A percentile compares a stretch with the other conserved stretches of the same genome.
phyloP scores from a whole-genome alignment of 108 stramenopile genomes.

The Mayamaea pseudoterrestris region DNA sequence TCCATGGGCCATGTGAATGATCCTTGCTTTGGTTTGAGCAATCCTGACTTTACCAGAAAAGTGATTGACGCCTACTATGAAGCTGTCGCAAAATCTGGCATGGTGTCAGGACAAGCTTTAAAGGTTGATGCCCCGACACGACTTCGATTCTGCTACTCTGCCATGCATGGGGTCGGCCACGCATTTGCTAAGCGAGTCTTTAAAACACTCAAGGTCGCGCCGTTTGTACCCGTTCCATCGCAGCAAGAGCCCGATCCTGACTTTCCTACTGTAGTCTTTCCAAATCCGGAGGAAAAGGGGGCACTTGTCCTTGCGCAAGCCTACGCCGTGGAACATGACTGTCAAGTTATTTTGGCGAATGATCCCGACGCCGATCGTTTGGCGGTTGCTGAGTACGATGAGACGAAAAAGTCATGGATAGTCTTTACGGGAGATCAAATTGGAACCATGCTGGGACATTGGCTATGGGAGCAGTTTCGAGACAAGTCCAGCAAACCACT shows the following conservation, averaged over 20 bases:
- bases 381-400: conserved; percentile 83
- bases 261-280: conserved; percentile 93
- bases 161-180: conserved; percentile 95
- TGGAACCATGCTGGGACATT: conserved; percentile 80
- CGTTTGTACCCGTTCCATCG: conserved; percentile 54
- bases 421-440: conserved; percentile 96
- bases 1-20: conserved; percentile 14
- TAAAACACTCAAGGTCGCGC: conserved; percentile 60
- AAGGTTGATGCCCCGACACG: conserved; percentile 2
- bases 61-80: conserved; percentile 48
- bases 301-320: conserved; percentile 82
- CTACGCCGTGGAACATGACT: conserved; percentile 46
- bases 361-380: conserved; percentile 98
- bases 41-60: conserved; percentile 12
- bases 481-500: conserved; percentile 32
- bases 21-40: conserved; percentile 37
- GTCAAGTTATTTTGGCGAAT: conserved; percentile 88
- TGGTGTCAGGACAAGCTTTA: conserved; percentile 25
- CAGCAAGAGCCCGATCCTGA: conserved; percentile 83
- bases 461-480: conserved; percentile 76
- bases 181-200: conserved; percentile 57
- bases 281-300: conserved; percentile 95
- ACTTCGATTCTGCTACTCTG: conserved; percentile 80
- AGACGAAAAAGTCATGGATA: conserved; percentile 60
- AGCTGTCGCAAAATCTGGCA: conserved; percentile 42